Percentiles rank a stretch among this genome's conserved stretches.
These are phyloP conservation scores for Rhododendron williamsianum DNA, from an alignment of 148 eudicot genomes.

Conservation along the genomic window DNA sequence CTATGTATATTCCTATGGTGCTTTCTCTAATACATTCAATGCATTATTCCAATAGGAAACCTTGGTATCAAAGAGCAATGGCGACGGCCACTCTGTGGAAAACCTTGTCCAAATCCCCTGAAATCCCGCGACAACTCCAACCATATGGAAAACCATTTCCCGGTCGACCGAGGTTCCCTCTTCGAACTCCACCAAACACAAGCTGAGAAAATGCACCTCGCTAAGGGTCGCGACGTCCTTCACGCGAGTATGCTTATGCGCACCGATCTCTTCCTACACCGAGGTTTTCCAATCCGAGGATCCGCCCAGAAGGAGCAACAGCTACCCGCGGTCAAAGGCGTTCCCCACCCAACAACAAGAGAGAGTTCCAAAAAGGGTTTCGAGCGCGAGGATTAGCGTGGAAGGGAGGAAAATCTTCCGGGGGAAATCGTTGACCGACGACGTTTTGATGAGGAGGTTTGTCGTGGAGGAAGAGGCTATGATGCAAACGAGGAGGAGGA, in stretches of 20 bases:
- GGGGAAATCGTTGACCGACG: slow-evolving; percentile 79
- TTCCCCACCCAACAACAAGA: slow-evolving; percentile 19
- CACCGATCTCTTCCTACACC: slow-evolving; percentile 80
- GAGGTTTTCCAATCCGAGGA: slow-evolving; percentile 60
- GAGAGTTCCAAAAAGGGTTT: slow-evolving; percentile 15
- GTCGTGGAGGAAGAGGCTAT: slow-evolving; percentile 86
- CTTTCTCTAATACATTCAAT: background rate
- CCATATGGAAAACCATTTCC: slow-evolving; percentile 45
- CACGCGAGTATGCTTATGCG: slow-evolving; percentile 80
- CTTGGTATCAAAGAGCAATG: slow-evolving; percentile 90
- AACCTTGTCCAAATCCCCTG: slow-evolving; percentile 41
- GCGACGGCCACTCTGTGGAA: slow-evolving; percentile 74
- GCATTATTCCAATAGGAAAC: slow-evolving; percentile 43
- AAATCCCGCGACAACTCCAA: slow-evolving; percentile 35
- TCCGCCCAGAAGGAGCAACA: slow-evolving; percentile 80
- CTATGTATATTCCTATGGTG: background rate
- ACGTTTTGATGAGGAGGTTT: slow-evolving; percentile 88
- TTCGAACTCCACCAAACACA: slow-evolving; percentile 36
- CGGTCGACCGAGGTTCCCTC: slow-evolving; percentile 32
- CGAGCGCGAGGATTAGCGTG: slow-evolving; percentile 52
- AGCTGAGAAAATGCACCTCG: slow-evolving; percentile 66
- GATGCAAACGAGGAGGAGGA: slow-evolving; percentile 72
- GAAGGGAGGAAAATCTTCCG: slow-evolving; percentile 73
- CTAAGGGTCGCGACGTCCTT: slow-evolving; percentile 70
- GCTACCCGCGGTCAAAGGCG: slow-evolving; percentile 67